Percentiles rank a stretch among this genome's conserved stretches.
phyloP scores from a whole-genome alignment of 2,329 filamentous ascomycete genomes.

The Rhinocladiella mackenziei region DNA sequence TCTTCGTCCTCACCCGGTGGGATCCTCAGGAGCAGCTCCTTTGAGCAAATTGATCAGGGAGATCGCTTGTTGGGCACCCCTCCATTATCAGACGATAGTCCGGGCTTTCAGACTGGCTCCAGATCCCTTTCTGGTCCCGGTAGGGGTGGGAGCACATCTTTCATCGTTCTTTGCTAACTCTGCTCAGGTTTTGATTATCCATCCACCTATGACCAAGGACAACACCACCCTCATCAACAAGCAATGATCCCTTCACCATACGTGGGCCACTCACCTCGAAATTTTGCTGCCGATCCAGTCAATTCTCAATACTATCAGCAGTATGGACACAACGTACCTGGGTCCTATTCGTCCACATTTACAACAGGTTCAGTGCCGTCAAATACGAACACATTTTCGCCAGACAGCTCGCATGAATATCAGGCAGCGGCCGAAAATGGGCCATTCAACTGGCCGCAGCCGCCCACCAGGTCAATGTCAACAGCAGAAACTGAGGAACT shows the following conservation, averaged over 20 bases:
- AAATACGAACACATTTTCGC: conserved; percentile 9
- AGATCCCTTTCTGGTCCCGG: conserved; percentile 15
- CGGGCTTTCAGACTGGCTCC: conserved; percentile 9
- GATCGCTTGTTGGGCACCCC: conserved; percentile 10
- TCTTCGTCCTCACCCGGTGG: conserved; percentile 46
- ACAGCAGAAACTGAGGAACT: conserved; percentile 12
- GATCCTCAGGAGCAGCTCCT: conserved; percentile 20
- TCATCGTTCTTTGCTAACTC: conserved; percentile 7
- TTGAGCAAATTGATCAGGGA: conserved; percentile 15
- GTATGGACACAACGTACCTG: conserved; percentile 8
- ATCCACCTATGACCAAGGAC: conserved; percentile 12
- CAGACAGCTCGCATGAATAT: conserved; percentile 14
- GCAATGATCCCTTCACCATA: conserved; percentile 10
- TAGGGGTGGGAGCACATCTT: conserved; percentile 1
- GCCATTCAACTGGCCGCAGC: conserved; percentile 13
- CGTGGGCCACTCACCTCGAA: conserved; percentile 5
- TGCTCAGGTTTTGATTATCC: conserved; percentile 14
- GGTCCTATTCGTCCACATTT: conserved; percentile 12
- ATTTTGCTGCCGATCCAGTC: conserved; percentile 11
- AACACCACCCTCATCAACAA: conserved; percentile 10
- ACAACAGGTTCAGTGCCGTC: conserved; percentile 11
- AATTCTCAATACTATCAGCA: conserved; percentile 16
- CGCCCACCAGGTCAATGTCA: conserved; percentile 16
- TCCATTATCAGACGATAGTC: conserved; percentile 14
- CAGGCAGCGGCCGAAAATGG: conserved; percentile 10